phyloP scores from a whole-genome alignment of 495 filamentous ascomycete genomes.

The Astrothelium subdiscretum region DNA sequence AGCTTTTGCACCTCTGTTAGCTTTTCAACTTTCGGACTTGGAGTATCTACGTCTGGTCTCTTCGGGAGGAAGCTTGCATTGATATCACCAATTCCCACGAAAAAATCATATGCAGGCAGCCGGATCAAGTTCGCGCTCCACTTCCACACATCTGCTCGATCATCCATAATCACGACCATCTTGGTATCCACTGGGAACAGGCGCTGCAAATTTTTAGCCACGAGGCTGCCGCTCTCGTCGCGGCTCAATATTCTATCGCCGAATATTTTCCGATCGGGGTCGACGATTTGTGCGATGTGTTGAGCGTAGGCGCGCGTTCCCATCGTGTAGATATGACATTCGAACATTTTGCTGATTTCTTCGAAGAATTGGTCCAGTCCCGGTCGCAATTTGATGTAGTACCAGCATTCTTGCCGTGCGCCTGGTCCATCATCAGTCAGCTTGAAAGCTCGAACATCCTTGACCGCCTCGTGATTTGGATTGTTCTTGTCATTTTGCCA shows the following conservation, averaged over 20 bases:
- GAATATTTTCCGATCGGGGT: slow-evolving; percentile 81
- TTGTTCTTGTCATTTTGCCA: slow-evolving; percentile 84
- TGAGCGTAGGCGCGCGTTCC: slow-evolving; percentile 90
- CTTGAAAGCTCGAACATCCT: slow-evolving; percentile 77
- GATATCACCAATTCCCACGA: slow-evolving; percentile 95
- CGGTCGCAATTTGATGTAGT: slow-evolving; percentile 98
- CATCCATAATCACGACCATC: slow-evolving; percentile 99
- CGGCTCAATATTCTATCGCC: slow-evolving; percentile 89
- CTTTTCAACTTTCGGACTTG: slow-evolving; percentile 4
- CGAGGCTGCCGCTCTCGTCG: slow-evolving; percentile 89
- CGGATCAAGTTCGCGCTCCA: slow-evolving; percentile 92
- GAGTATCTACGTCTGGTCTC: slow-evolving; percentile 55
- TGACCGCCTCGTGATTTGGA: slow-evolving; percentile 83
- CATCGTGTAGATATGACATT: slow-evolving; percentile 98
- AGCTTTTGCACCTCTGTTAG: background rate
- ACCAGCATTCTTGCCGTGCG: slow-evolving; percentile 66
- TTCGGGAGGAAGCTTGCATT: slow-evolving; percentile 96
- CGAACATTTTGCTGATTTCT: slow-evolving; percentile 68
- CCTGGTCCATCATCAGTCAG: slow-evolving; percentile 71
- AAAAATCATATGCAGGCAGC: slow-evolving; percentile 92
- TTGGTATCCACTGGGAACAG: slow-evolving; percentile 94
- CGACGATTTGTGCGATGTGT: slow-evolving; percentile 83
- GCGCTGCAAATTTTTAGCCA: slow-evolving; percentile 76
- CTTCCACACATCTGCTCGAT: slow-evolving; percentile 94
- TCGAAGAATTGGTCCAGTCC: slow-evolving; percentile 75